Evolutionary conservation across 768 basidiomycete genomes (phyloP).

Genomic region (Russula griseocarnosa): DNA sequence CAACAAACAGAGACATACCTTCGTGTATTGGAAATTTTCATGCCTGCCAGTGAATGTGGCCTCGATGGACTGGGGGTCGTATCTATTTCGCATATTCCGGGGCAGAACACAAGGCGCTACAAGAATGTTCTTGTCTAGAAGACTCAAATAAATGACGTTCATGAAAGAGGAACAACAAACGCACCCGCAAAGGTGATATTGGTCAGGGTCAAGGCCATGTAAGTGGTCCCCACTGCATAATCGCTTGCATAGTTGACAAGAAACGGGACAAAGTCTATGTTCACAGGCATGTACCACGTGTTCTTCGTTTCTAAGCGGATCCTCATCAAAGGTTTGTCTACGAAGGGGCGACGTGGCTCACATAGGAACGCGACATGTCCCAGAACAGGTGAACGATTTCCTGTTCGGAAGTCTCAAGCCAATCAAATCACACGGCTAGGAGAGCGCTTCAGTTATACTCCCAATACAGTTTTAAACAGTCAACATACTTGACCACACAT

Average conservation of each 20-base stretch:
- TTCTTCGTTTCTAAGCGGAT: conserved; percentile 40
- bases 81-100: conserved; percentile 57
- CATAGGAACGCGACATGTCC: conserved; percentile 22
- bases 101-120: conserved; percentile 41
- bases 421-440: conserved; percentile 25
- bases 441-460: neutral
- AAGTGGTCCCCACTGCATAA: conserved; percentile 50
- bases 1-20: conserved; percentile 38
- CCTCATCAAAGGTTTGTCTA: neutral
- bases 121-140: conserved; percentile 51
- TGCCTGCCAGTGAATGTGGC: conserved; percentile 58
- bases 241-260: conserved; percentile 53
- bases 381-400: conserved; percentile 18
- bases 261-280: conserved; percentile 48
- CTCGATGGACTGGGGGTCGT: conserved; percentile 57
- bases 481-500: conserved; percentile 50
- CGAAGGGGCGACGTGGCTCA: neutral
- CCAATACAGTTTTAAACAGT: too few species aligned
- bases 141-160: neutral
- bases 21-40: conserved; percentile 62
- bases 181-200: conserved; percentile 58
- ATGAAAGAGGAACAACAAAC: conserved; percentile 13
- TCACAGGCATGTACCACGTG: conserved; percentile 52
- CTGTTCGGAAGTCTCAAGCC: conserved; percentile 21
- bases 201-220: conserved; percentile 43